Base-by-base conservation (phyloP, 768 basidiomycete species). In the Udeniomyces megalosporus region DNA sequence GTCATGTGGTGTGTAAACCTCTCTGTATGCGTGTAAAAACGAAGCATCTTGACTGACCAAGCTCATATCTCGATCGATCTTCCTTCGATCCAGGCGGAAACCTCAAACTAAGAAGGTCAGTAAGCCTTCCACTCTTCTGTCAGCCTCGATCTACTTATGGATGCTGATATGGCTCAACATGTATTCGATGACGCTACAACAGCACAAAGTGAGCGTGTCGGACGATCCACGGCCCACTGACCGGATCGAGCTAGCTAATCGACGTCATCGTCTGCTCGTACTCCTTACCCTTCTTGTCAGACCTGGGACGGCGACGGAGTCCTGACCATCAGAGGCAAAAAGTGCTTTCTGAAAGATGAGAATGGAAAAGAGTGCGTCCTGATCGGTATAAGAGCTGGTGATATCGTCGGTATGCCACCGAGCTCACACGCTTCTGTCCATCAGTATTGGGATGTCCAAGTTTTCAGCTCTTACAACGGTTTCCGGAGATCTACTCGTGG, bases 291-390 rank as follows among this genome's bases (percentile, higher is more conserved):
- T 3, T 8, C 14, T 24, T 45, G 8, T 7, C 51, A 86, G 70
- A 85, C 83, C 0, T 91, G 90, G 88, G 88, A 90, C 61, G 87
- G 84, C 14, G 70, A 71, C 58, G 70, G 62, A 3, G 59, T 69
- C 32, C 58, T 71, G 28, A 52, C 60, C 44, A 42, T 67, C n/a
- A 52, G 65, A 48, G 2, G 86, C 84, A 65, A 82, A 78, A 8
- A 84, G 79, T 71, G 75, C 85, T 84, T 86, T 68, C 62, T 72
- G 44, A 66, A 66, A 52, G 69, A 71, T 45, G 53, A 45, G 8
- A 78, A 79, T 59, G 54, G 66, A 2, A 65, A 66, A 45, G 61
- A 67, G 69, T 70, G 38, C n/a, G 68, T 34, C 10, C 38, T 22
- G 5, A 11, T 28, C 14, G 50, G 5, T 20, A 20, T 22, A 5